phyloP scores from a whole-genome alignment of 1,139 yeast species.

The Tardiomyces blankii region DNA sequence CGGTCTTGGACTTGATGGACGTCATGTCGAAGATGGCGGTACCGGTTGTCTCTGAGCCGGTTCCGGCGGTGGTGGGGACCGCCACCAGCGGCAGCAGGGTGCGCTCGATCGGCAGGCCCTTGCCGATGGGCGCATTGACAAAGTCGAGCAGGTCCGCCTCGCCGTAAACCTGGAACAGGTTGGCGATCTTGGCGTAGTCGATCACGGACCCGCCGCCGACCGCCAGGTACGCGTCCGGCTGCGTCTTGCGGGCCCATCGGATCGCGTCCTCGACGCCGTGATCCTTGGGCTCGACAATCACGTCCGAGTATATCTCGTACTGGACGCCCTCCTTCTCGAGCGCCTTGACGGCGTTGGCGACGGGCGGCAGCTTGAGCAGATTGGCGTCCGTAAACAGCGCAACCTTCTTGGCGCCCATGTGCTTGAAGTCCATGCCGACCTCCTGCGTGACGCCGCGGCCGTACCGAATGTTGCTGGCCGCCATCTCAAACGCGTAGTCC shows the following conservation, averaged over 20 bases:
- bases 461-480: conserved; percentile 30
- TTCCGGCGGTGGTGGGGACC: conserved; percentile 35
- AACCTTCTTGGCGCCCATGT: conserved; percentile 23
- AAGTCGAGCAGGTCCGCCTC: conserved; percentile 30
- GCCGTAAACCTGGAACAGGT: conserved; percentile 28
- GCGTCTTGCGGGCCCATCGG: conserved; percentile 26
- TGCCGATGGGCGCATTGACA: conserved; percentile 34
- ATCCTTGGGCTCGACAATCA: conserved; percentile 31
- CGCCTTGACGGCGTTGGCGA: conserved; percentile 24
- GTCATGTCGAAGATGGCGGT: conserved; percentile 31
- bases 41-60: conserved; percentile 37
- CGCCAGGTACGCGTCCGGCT: conserved; percentile 30
- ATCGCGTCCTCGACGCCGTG: conserved; percentile 29
- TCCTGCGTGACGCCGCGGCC: conserved; percentile 31
- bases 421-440: conserved; percentile 30
- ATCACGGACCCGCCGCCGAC: conserved; percentile 34
- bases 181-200: conserved; percentile 32
- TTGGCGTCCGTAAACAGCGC: conserved; percentile 12
- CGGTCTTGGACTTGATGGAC: conserved; percentile 27
- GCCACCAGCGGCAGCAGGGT: conserved; percentile 31
- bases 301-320: conserved; percentile 28
- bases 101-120: conserved; percentile 27
- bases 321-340: conserved; percentile 27
- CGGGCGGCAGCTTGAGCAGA: conserved; percentile 21
- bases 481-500: conserved; percentile 33